A percentile compares a stretch with the other conserved stretches of the same genome.
Conservation (phyloP, 2,329 filamentous ascomycete genomes). For the Diplodia corticola region DNA sequence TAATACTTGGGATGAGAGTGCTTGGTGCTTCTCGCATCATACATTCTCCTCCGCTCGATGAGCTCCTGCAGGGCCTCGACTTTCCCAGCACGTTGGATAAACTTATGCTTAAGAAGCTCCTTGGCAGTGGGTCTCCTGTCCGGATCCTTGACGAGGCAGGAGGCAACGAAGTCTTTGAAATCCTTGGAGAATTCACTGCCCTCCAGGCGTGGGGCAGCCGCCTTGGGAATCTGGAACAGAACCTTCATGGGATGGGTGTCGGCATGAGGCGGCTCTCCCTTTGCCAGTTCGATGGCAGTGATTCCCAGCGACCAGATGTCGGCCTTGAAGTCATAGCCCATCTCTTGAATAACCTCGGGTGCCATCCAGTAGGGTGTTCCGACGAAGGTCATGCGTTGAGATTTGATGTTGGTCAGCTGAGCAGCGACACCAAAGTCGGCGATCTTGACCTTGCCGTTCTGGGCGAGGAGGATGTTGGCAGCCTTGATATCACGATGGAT, state of each 20-base stretch:
- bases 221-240: conserved; percentile 92
- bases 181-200: conserved; percentile 78
- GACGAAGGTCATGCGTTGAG: conserved; percentile 94
- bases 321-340: conserved; percentile 95
- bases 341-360: conserved; percentile 96
- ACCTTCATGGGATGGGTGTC: conserved; percentile 99
- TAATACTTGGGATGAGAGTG: conserved; percentile 78
- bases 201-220: conserved; percentile 78
- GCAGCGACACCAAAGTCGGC: conserved; percentile 97
- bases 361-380: conserved; percentile 99
- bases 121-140: conserved; percentile 81
- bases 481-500: conserved; percentile 97
- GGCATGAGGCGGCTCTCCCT: conserved; percentile 88
- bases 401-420: conserved; percentile 96
- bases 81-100: conserved; percentile 83
- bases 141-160: conserved; percentile 90
- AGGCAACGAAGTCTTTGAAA: conserved; percentile 90
- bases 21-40: conserved; percentile 69
- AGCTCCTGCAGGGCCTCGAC: conserved; percentile 85
- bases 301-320: conserved; percentile 98
- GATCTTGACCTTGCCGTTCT: conserved; percentile 87
- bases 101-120: conserved; percentile 83
- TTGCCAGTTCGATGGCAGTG: conserved; percentile 87
- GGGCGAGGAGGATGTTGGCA: conserved; percentile 91
- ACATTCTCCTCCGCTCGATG: conserved; percentile 78